Evolutionary conservation across 768 basidiomycete species (phyloP).

Genomic region (Hirschioporus abietinus): DNA sequence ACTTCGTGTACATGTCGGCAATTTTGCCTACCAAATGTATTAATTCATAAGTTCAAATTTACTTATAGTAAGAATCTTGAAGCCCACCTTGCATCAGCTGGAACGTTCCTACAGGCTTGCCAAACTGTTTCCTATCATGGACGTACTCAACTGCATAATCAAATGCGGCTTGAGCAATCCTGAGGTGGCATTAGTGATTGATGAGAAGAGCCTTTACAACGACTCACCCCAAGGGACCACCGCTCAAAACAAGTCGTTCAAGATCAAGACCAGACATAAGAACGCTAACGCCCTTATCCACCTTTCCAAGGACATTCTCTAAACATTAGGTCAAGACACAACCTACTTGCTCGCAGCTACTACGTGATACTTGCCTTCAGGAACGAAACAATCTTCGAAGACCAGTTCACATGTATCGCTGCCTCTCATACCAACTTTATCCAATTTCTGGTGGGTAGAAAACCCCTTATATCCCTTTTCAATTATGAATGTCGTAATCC

Average conservation of each 20-base stretch:
- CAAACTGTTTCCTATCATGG: slow-evolving; percentile 93
- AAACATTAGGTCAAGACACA: neutral
- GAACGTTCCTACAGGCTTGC: slow-evolving; percentile 81
- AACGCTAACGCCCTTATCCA: slow-evolving; percentile 77
- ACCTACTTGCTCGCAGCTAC: slow-evolving; percentile 12
- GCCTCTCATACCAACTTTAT: slow-evolving; percentile 96
- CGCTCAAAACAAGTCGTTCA: slow-evolving; percentile 86
- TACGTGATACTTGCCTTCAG: slow-evolving; percentile 51
- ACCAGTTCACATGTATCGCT: slow-evolving; percentile 92
- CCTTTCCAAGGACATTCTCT: slow-evolving; percentile 82
- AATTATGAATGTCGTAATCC: slow-evolving; percentile 89
- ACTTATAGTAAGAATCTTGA: slow-evolving; percentile 19
- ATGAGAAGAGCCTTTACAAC: neutral
- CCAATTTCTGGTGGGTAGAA: slow-evolving; percentile 84
- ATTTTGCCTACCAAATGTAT: slow-evolving; percentile 52
- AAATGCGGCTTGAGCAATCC: slow-evolving; percentile 91
- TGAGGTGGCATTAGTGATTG: slow-evolving; percentile 20
- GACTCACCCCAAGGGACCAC: slow-evolving; percentile 82
- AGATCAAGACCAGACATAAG: slow-evolving; percentile 94
- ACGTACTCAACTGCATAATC: slow-evolving; percentile 84
- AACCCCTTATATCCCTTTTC: slow-evolving; percentile 81
- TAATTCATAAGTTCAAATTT: neutral
- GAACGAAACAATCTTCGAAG: slow-evolving; percentile 87
- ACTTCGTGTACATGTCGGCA: slow-evolving; percentile 92
- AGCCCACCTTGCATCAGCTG: slow-evolving; percentile 89